Evolutionary conservation across 1,284 basidiomycete species (phyloP).

Genomic region (Taiwanofungus camphoratus): DNA sequence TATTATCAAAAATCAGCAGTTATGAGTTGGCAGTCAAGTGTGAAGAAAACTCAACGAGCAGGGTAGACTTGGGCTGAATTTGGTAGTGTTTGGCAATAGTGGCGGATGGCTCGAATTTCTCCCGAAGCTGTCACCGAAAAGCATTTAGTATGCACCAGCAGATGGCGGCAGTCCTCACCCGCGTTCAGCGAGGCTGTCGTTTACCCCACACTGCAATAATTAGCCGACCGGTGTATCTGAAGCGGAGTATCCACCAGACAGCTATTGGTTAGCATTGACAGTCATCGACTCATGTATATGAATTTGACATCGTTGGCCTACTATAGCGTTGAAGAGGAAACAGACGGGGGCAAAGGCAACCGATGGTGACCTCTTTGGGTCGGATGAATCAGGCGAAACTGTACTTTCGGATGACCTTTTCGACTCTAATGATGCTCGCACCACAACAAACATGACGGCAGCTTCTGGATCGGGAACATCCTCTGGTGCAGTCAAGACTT

Average conservation of each 20-base stretch:
- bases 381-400: slow-evolving; percentile 8
- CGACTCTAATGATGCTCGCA: neutral
- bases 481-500: slow-evolving; percentile 6
- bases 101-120: neutral
- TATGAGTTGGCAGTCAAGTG: no score
- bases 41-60: neutral
- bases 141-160: neutral
- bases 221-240: neutral
- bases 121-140: neutral
- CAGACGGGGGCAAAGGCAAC: slow-evolving; percentile 8
- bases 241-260: slow-evolving; percentile 10
- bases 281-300: neutral
- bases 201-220: neutral
- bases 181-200: slow-evolving; percentile 4
- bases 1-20: no score
- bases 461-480: slow-evolving; percentile 1
- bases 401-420: slow-evolving; percentile 12
- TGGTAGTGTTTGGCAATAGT: slow-evolving; percentile 3
- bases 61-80: neutral
- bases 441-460: neutral
- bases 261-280: slow-evolving; percentile 4
- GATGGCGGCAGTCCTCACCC: slow-evolving; percentile 6
- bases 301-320: neutral
- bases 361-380: slow-evolving; percentile 20
- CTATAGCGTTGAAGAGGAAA: slow-evolving; percentile 20